A percentile compares a stretch with the other conserved stretches of the same genome.
These are phyloP conservation scores for Mycena metata DNA, from an alignment of 768 basidiomycete genomes.

Conservation along the genomic window DNA sequence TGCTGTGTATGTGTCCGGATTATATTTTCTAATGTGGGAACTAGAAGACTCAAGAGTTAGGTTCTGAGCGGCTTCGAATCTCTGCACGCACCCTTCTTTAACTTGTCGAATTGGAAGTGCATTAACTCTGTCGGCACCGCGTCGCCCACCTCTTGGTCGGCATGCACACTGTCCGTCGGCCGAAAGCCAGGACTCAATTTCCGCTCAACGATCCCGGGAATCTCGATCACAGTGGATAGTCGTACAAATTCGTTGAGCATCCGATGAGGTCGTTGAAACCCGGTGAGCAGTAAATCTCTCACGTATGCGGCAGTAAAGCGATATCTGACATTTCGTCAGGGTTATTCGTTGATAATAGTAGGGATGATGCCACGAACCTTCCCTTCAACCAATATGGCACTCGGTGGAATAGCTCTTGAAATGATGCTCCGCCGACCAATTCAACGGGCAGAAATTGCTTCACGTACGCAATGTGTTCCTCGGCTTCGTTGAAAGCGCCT, in stretches of 20 bases:
- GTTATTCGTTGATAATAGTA: no score
- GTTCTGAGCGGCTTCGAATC: not conserved
- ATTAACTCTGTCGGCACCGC: slow-evolving; percentile 49
- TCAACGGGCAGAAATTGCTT: slow-evolving; percentile 52
- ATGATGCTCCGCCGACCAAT: slow-evolving; percentile 46
- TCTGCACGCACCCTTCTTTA: slow-evolving; percentile 53
- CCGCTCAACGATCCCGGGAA: not conserved
- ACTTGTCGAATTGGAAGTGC: slow-evolving; percentile 57
- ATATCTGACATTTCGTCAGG: slow-evolving; percentile 46
- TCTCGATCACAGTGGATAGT: slow-evolving; percentile 53
- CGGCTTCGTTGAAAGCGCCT: not conserved
- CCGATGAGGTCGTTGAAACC: slow-evolving; percentile 55
- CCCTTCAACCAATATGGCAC: slow-evolving; percentile 62
- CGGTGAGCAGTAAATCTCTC: slow-evolving; percentile 54
- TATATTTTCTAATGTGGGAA: slow-evolving; percentile 52
- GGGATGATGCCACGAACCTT: slow-evolving; percentile 47
- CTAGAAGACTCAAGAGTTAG: slow-evolving; percentile 35
- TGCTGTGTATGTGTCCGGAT: slow-evolving; percentile 55
- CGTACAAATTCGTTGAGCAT: slow-evolving; percentile 58
- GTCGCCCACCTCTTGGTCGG: slow-evolving; percentile 48
- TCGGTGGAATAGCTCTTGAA: slow-evolving; percentile 53
- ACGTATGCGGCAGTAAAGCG: slow-evolving; percentile 62
- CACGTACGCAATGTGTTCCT: slow-evolving; percentile 53
- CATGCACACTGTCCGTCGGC: slow-evolving; percentile 52
- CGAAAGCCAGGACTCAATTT: not conserved